These are phyloP conservation scores for Ramalina peruviana DNA, from an alignment of 495 filamentous ascomycete species.

Conservation along the genomic window DNA sequence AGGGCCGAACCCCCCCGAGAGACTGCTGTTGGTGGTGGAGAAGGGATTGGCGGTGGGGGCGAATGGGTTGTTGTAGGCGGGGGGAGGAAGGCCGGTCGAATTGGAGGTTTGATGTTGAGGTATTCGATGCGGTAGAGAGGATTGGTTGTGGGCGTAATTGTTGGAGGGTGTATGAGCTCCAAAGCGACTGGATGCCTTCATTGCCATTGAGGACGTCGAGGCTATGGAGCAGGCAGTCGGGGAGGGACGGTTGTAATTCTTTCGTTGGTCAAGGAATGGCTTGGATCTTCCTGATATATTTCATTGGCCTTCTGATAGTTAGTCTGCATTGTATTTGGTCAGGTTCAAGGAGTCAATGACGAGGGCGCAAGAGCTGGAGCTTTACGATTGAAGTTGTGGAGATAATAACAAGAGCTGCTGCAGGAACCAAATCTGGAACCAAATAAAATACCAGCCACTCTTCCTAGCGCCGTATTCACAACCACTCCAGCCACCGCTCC, in stretches of 20 bases:
- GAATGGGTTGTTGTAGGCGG: conserved; percentile 45
- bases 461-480: too few relatives aligned
- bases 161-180: conserved; percentile 36
- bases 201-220: background rate
- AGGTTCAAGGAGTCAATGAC: too few relatives aligned
- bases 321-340: too few relatives aligned
- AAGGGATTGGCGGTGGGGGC: conserved; percentile 51
- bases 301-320: too few relatives aligned
- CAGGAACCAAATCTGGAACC: too few relatives aligned
- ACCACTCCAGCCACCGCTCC: too few relatives aligned
- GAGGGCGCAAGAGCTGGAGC: too few relatives aligned
- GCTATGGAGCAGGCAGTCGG: background rate
- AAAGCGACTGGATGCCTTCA: conserved; percentile 34
- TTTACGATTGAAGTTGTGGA: too few relatives aligned
- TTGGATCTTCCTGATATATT: too few relatives aligned
- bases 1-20: conserved; percentile 43
- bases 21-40: conserved; percentile 40
- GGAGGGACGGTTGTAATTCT: background rate
- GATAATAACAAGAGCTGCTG: too few relatives aligned
- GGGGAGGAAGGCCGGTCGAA: conserved; percentile 43
- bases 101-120: conserved; percentile 29
- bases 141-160: conserved; percentile 38
- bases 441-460: too few relatives aligned
- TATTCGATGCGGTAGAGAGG: conserved; percentile 20
- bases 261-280: too few relatives aligned